A percentile compares a stretch with the other conserved stretches of the same genome.
Evolutionary conservation across 2,329 filamentous ascomycete species (phyloP).

Genomic region (Sporothrix inflata): DNA sequence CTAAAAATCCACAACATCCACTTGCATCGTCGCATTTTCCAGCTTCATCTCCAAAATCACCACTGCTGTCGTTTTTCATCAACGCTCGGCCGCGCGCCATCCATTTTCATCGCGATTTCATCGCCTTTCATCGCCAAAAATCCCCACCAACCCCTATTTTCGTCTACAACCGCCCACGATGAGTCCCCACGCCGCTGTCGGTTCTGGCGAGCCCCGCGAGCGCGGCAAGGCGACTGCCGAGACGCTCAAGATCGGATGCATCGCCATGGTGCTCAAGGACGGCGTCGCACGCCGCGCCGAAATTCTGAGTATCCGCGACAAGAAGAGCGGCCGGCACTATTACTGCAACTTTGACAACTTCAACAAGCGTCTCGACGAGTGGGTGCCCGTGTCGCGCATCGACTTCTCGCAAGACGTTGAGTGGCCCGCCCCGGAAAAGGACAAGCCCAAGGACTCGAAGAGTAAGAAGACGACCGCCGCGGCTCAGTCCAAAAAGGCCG

Average conservation of each 20-base stretch:
- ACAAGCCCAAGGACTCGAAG: constrained; percentile 74
- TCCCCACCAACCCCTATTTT: too few species aligned
- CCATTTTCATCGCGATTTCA: constrained; percentile 25
- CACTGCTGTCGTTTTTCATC: constrained; percentile 19
- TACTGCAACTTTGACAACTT: constrained; percentile 99
- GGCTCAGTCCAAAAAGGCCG: constrained; percentile 55
- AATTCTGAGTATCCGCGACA: constrained; percentile 90
- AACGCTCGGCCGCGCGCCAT: constrained; percentile 18
- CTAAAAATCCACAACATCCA: constrained; percentile 8
- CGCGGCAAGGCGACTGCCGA: constrained; percentile 84
- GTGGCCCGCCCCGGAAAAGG: constrained; percentile 91
- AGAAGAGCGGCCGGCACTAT: constrained; percentile 84
- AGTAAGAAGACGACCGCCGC: constrained; percentile 61
- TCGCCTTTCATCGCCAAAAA: constrained; percentile 11
- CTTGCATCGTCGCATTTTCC: constrained; percentile 20
- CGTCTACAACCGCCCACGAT: constrained; percentile 32
- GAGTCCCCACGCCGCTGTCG: constrained; percentile 57
- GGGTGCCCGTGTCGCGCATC: constrained; percentile 81
- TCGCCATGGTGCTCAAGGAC: constrained; percentile 68
- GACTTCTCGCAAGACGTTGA: constrained; percentile 91
- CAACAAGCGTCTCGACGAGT: constrained; percentile 86
- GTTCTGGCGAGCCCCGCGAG: constrained; percentile 62
- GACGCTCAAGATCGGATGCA: constrained; percentile 70
- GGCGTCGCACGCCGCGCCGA: constrained; percentile 89
- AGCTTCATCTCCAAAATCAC: neutral